Percentiles rank a stretch among this genome's conserved stretches.
phyloP scores from a whole-genome alignment of 495 filamentous ascomycete species.

The Trichoderma virens region DNA sequence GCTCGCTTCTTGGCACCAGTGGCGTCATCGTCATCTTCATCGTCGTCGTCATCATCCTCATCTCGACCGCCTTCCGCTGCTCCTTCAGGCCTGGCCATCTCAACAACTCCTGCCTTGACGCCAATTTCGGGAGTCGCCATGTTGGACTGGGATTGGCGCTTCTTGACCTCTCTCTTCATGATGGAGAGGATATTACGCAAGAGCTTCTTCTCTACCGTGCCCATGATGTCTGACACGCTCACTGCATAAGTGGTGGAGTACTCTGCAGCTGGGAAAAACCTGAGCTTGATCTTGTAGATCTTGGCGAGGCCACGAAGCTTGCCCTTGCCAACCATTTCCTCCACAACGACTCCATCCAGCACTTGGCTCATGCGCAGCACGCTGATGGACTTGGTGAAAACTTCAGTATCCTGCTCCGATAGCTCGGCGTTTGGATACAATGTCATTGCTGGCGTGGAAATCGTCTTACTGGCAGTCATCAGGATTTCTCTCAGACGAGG shows the following conservation, averaged over 20 bases:
- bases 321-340: slow-evolving; percentile 65
- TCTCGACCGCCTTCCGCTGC: slow-evolving; percentile 39
- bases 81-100: slow-evolving; percentile 42
- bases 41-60: slow-evolving; percentile 59
- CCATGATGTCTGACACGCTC: slow-evolving; percentile 61
- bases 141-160: slow-evolving; percentile 56
- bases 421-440: slow-evolving; percentile 69
- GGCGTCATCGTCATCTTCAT: slow-evolving; percentile 73
- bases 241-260: slow-evolving; percentile 85
- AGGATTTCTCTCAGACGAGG: slow-evolving; percentile 95
- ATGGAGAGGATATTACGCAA: slow-evolving; percentile 59
- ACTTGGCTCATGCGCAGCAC: slow-evolving; percentile 81
- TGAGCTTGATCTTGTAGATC: slow-evolving; percentile 72
- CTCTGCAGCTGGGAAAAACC: slow-evolving; percentile 76
- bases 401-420: slow-evolving; percentile 58
- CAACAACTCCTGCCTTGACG: slow-evolving; percentile 59
- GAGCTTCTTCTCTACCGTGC: slow-evolving; percentile 72
- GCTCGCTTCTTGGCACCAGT: slow-evolving; percentile 67
- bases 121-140: slow-evolving; percentile 77
- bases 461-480: slow-evolving; percentile 86
- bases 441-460: slow-evolving; percentile 90
- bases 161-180: slow-evolving; percentile 69
- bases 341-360: slow-evolving; percentile 71
- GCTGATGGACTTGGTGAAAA: slow-evolving; percentile 87
- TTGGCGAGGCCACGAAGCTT: slow-evolving; percentile 60